Percentiles rank a stretch among this genome's conserved stretches.
These are phyloP conservation scores for Lojkania enalia DNA, from an alignment of 2,329 filamentous ascomycete species.

Conservation along the genomic window DNA sequence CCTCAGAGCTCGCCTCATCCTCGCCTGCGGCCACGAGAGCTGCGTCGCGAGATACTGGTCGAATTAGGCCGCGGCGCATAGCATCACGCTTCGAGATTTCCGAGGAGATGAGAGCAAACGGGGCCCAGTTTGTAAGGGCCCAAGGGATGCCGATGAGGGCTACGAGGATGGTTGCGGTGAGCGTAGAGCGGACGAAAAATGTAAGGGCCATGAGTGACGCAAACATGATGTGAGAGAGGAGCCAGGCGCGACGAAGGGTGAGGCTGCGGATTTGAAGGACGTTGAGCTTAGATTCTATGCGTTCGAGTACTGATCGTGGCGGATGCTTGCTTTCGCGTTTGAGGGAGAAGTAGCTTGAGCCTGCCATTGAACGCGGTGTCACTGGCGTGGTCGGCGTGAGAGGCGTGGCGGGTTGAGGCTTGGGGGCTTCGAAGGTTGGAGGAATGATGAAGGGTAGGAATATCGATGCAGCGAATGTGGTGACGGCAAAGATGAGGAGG, in stretches of 20 bases:
- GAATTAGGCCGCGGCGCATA: constrained; percentile 57
- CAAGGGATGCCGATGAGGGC: constrained; percentile 85
- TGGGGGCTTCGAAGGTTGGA: constrained; percentile 67
- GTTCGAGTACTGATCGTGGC: constrained; percentile 25
- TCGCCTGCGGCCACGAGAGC: constrained; percentile 49
- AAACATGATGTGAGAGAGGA: constrained; percentile 83
- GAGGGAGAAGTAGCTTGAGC: constrained; percentile 40
- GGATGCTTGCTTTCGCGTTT: constrained; percentile 23
- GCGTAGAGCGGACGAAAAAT: constrained; percentile 72
- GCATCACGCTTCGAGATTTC: constrained; percentile 86
- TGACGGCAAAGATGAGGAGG: constrained; percentile 82
- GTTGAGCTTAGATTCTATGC: constrained; percentile 52
- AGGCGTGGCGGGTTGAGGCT: constrained; percentile 41
- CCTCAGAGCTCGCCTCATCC: constrained; percentile 59
- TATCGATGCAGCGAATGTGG: constrained; percentile 79
- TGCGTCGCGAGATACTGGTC: constrained; percentile 42
- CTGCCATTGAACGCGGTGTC: constrained; percentile 37
- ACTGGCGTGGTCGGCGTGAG: constrained; percentile 28
- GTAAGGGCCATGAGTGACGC: constrained; percentile 80
- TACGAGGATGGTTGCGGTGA: constrained; percentile 74
- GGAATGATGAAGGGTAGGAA: constrained; percentile 84
- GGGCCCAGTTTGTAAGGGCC: constrained; percentile 92
- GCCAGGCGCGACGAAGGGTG: constrained; percentile 86
- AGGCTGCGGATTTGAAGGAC: constrained; percentile 76
- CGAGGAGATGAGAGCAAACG: constrained; percentile 90